phyloP scores from a whole-genome alignment of 768 basidiomycete genomes.

The Lactarius indigo region DNA sequence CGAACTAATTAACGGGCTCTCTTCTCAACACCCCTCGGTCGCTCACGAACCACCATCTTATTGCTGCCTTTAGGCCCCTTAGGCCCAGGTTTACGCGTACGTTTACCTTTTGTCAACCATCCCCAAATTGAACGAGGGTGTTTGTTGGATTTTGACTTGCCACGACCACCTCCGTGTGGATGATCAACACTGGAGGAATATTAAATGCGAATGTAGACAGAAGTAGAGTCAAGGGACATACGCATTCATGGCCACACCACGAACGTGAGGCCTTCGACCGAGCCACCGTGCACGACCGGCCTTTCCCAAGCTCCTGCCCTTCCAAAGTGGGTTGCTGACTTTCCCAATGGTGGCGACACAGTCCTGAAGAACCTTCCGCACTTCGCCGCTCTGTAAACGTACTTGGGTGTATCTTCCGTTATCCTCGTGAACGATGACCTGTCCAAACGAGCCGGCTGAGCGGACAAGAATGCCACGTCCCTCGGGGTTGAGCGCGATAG shows the following conservation, averaged over 20 bases:
- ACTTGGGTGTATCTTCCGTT: slow-evolving; percentile 74
- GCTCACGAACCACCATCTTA: slow-evolving; percentile 83
- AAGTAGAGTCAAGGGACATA: slow-evolving; percentile 36
- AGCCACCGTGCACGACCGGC: slow-evolving; percentile 89
- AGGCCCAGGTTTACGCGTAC: slow-evolving; percentile 90
- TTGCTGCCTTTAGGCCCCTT: slow-evolving; percentile 88
- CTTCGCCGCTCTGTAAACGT: slow-evolving; percentile 87
- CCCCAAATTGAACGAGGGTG: slow-evolving; percentile 91
- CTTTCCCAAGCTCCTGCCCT: slow-evolving; percentile 81
- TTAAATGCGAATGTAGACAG: slow-evolving; percentile 9
- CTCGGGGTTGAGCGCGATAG: slow-evolving; percentile 67
- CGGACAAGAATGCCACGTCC: slow-evolving; percentile 84
- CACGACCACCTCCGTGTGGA: slow-evolving; percentile 97
- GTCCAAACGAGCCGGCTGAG: slow-evolving; percentile 83
- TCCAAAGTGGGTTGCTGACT: slow-evolving; percentile 90
- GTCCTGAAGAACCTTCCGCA: slow-evolving; percentile 75
- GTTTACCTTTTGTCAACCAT: slow-evolving; percentile 87
- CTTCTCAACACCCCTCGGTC: slow-evolving; percentile 70
- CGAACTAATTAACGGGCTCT: slow-evolving; percentile 23
- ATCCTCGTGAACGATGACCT: slow-evolving; percentile 75
- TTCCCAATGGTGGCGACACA: slow-evolving; percentile 88
- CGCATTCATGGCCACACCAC: slow-evolving; percentile 98
- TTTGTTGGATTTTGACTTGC: slow-evolving; percentile 95
- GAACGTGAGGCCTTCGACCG: slow-evolving; percentile 77
- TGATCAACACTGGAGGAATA: slow-evolving; percentile 64